Percentiles rank a stretch among this genome's conserved stretches.
phyloP scores from a whole-genome alignment of 768 basidiomycete genomes.

The Daedalea quercina region DNA sequence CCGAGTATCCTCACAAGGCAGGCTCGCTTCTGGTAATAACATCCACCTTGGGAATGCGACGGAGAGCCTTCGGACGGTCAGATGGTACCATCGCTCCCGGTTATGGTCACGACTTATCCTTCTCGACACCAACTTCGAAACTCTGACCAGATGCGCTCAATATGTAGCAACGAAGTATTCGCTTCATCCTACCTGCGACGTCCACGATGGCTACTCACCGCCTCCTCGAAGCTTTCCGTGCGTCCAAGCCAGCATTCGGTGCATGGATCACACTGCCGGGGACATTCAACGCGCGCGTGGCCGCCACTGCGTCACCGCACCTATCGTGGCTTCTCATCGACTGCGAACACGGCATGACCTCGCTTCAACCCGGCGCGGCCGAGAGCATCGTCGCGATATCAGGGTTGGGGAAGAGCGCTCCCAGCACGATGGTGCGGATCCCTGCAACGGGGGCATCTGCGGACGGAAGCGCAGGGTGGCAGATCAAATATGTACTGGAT shows the following conservation, averaged over 20 bases:
- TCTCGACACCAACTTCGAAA: too few relatives aligned
- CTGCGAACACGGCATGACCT: slow-evolving; percentile 60
- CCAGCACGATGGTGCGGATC: slow-evolving; percentile 53
- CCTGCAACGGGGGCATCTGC: slow-evolving; percentile 53
- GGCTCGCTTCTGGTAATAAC: too few relatives aligned
- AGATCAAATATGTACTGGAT: slow-evolving; percentile 67
- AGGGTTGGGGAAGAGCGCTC: slow-evolving; percentile 34
- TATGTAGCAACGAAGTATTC: too few relatives aligned
- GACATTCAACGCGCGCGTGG: slow-evolving; percentile 48
- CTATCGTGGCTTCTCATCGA: slow-evolving; percentile 62
- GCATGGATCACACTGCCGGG: slow-evolving; percentile 61
- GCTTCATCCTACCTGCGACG: background rate
- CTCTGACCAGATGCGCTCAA: background rate
- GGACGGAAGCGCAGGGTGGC: slow-evolving; percentile 49
- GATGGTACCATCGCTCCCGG: too few relatives aligned
- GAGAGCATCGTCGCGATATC: slow-evolving; percentile 52
- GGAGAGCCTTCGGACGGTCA: too few relatives aligned
- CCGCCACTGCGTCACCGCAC: slow-evolving; percentile 44
- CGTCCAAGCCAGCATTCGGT: slow-evolving; percentile 57
- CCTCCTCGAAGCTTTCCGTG: slow-evolving; percentile 45
- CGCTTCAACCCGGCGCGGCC: slow-evolving; percentile 48
- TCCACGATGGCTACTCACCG: slow-evolving; percentile 41
- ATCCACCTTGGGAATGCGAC: too few relatives aligned
- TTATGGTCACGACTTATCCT: background rate
- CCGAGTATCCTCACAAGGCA: too few relatives aligned